A percentile compares a stretch with the other conserved stretches of the same genome.
These are phyloP conservation scores for Pseudogymnoascus sp. DNA, from an alignment of 2,329 filamentous ascomycete species.

Conservation along the genomic window DNA sequence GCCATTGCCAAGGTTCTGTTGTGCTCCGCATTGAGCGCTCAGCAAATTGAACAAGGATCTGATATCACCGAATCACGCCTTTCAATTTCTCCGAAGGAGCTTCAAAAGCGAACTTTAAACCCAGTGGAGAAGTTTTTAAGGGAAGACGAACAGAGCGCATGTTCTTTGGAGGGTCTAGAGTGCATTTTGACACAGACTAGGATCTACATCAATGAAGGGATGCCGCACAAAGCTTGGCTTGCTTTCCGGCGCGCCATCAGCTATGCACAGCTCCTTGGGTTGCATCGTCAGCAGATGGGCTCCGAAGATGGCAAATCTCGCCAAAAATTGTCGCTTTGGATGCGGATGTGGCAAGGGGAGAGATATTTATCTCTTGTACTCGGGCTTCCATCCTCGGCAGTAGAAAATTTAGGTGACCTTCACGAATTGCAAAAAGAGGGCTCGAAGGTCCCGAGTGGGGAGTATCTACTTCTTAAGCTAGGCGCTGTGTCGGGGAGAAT, in stretches of 20 bases:
- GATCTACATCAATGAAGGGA: constrained; percentile 47
- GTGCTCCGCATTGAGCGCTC: constrained; percentile 36
- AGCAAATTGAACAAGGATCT: constrained; percentile 34
- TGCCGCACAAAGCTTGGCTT: constrained; percentile 48
- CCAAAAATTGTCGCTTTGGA: constrained; percentile 33
- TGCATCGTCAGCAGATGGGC: constrained; percentile 30
- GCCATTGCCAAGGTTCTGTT: constrained; percentile 37
- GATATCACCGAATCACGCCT: constrained; percentile 31
- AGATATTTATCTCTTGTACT: constrained; percentile 45
- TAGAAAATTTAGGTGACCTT: neutral
- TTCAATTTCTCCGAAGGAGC: constrained; percentile 35
- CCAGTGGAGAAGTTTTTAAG: constrained; percentile 40
- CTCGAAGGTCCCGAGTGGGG: neutral
- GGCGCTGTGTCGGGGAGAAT: constrained; percentile 31
- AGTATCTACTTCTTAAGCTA: neutral
- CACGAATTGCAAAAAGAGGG: neutral
- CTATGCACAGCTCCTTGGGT: constrained; percentile 44
- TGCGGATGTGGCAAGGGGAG: constrained; percentile 36
- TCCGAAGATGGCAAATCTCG: constrained; percentile 23
- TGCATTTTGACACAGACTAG: constrained; percentile 44
- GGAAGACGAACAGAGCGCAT: constrained; percentile 42
- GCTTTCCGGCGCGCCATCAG: constrained; percentile 43
- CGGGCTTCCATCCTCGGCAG: constrained; percentile 40
- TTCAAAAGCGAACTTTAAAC: constrained; percentile 39
- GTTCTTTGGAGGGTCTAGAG: constrained; percentile 46